phyloP scores from a whole-genome alignment of 805 yeast species.

The Hemisphaericaspora nanyangensis region DNA sequence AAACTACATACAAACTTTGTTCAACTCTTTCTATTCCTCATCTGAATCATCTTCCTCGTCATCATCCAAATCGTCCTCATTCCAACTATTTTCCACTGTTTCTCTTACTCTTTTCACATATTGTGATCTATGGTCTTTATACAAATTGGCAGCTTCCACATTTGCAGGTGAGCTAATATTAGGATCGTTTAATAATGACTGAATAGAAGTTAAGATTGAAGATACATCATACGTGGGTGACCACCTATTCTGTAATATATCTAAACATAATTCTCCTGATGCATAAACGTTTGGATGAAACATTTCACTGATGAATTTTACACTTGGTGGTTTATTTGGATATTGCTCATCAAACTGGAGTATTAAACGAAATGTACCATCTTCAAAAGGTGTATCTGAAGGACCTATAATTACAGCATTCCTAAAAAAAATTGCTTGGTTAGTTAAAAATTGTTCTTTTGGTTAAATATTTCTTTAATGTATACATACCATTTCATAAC shows the following conservation, averaged over 20 bases:
- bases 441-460: background rate
- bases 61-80: slow-evolving; percentile 65
- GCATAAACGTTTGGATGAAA: slow-evolving; percentile 98
- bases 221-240: slow-evolving; percentile 98
- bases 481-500: slow-evolving; percentile 75
- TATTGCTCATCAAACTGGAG: slow-evolving; percentile 94
- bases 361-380: slow-evolving; percentile 86
- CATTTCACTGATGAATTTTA: slow-evolving; percentile 88
- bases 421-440: slow-evolving; percentile 19
- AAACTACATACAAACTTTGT: no score
- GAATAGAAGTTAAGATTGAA: slow-evolving; percentile 89
- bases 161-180: slow-evolving; percentile 96
- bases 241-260: slow-evolving; percentile 96
- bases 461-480: background rate
- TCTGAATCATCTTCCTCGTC: slow-evolving; percentile 44
- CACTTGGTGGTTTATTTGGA: slow-evolving; percentile 95
- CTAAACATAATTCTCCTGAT: slow-evolving; percentile 91
- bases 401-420: slow-evolving; percentile 98
- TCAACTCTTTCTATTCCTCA: slow-evolving; percentile 22
- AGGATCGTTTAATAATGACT: slow-evolving; percentile 90
- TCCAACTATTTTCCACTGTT: slow-evolving; percentile 94
- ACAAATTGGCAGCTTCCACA: slow-evolving; percentile 94
- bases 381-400: slow-evolving; percentile 95
- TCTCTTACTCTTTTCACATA: slow-evolving; percentile 88
- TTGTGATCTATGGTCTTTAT: slow-evolving; percentile 91